Percentiles rank a stretch among this genome's conserved stretches.
These are phyloP conservation scores for Fraxinus ornus DNA, from an alignment of 305 asterid species.

Conservation along the genomic window DNA sequence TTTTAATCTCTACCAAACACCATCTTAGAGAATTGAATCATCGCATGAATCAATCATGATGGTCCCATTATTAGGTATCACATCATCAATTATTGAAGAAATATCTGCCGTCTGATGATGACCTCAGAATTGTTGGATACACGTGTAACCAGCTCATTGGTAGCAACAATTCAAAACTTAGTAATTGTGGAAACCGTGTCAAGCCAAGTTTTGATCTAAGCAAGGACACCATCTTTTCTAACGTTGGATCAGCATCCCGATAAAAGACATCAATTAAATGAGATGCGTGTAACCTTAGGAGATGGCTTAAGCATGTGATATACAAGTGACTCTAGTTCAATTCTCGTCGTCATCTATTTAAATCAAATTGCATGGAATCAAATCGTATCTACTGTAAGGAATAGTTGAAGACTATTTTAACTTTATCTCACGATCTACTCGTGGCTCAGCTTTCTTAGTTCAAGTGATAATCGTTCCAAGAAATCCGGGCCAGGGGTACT, in stretches of 20 bases:
- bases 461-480: not conserved
- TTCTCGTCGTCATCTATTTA: not conserved
- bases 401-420: not conserved
- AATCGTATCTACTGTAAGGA: not conserved
- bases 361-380: not conserved
- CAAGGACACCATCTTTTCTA: not conserved
- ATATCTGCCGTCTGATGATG: slow-evolving; percentile 16
- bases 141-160: not conserved
- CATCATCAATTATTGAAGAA: not conserved
- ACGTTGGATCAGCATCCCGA: not conserved
- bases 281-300: not conserved
- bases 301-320: not conserved
- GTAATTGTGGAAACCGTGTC: not conserved
- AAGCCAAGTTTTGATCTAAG: not conserved
- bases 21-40: not conserved
- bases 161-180: not conserved
- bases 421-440: not conserved
- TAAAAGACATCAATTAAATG: not conserved
- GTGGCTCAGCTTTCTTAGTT: not conserved
- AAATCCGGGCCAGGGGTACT: not conserved
- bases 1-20: too few relatives aligned
- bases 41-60: not conserved
- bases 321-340: not conserved
- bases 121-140: not conserved
- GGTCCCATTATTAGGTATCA: not conserved